Conservation (phyloP, 192 early-diverging fungal species). For the Funneliformis geosporum region DNA sequence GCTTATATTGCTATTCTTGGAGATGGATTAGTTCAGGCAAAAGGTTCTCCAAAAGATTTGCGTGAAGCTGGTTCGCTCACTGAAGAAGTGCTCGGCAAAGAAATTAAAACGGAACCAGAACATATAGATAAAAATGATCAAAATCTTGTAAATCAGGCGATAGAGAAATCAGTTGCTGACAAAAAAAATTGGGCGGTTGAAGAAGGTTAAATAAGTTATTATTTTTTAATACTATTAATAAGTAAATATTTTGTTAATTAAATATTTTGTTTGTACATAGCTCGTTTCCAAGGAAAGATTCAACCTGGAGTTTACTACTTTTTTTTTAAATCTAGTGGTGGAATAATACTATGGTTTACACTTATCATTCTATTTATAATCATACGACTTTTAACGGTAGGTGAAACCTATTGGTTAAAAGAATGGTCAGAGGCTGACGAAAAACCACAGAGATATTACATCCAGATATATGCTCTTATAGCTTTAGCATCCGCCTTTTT, state of each 20-base stretch:
- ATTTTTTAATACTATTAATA: too few species aligned
- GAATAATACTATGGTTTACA: conserved; percentile 60
- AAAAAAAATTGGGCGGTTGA: conserved; percentile 43
- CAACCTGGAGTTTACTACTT: conserved; percentile 69
- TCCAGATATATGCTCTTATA: conserved; percentile 61
- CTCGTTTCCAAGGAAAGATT: conserved; percentile 77
- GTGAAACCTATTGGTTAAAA: conserved; percentile 69
- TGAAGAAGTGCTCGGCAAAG: conserved; percentile 34
- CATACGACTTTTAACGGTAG: conserved; percentile 50
- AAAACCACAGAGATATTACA: conserved; percentile 41
- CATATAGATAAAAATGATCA: neutral
- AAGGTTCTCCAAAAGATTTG: conserved; percentile 42
- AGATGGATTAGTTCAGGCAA: conserved; percentile 38
- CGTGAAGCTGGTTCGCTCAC: conserved; percentile 40
- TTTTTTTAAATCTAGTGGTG: conserved; percentile 73
- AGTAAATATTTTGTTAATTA: neutral
- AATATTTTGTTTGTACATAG: conserved; percentile 26
- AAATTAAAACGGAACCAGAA: neutral
- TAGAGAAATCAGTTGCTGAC: conserved; percentile 34
- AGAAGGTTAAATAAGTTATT: conserved; percentile 37
- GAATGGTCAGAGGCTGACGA: conserved; percentile 49
- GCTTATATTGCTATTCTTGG: conserved; percentile 60
- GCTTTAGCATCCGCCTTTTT: conserved; percentile 40
- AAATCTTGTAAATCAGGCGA: neutral
- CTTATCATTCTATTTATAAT: conserved; percentile 44